These are phyloP conservation scores for Saprolegnia diclina DNA, from an alignment of 352 stramenopile genomes.

Conservation along the genomic window DNA sequence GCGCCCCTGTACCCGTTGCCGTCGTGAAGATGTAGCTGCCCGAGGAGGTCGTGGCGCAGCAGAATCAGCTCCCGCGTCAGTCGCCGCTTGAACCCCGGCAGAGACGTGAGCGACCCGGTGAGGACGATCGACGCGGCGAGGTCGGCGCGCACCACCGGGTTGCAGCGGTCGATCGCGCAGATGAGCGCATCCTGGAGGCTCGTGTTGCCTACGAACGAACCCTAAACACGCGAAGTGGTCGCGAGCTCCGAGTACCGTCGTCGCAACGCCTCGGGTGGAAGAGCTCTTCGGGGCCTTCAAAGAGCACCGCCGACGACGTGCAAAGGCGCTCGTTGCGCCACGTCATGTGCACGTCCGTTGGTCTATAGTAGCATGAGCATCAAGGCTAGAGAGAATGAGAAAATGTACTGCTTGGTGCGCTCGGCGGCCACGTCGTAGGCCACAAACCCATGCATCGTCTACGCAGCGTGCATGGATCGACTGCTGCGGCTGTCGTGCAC, in stretches of 20 bases:
- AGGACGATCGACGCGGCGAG: constrained; percentile 6
- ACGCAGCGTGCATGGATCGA: background rate
- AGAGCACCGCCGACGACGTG: background rate
- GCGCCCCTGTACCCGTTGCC: background rate
- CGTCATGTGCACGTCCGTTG: too few species aligned
- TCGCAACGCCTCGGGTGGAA: constrained; percentile 10
- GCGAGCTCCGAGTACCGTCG: background rate
- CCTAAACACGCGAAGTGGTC: background rate
- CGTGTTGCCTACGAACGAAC: background rate
- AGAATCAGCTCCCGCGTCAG: constrained; percentile 18
- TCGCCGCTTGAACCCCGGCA: constrained; percentile 21
- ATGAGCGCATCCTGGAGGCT: constrained; percentile 11
- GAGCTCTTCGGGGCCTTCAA: constrained; percentile 15
- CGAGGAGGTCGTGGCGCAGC: constrained; percentile 16
- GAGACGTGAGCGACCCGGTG: background rate
- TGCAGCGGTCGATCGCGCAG: constrained; percentile 2
- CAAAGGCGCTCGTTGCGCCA: too few species aligned
- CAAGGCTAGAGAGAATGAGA: background rate
- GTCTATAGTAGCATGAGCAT: too few species aligned
- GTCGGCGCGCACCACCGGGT: constrained; percentile 12
- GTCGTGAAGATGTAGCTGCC: background rate
- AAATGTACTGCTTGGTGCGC: background rate
- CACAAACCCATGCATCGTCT: background rate
- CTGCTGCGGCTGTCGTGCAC: too few species aligned
- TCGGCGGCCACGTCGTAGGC: background rate